Percentiles rank a stretch among this genome's conserved stretches.
phyloP scores from a whole-genome alignment of 805 yeast species.

The Kuraishia ogatae region DNA sequence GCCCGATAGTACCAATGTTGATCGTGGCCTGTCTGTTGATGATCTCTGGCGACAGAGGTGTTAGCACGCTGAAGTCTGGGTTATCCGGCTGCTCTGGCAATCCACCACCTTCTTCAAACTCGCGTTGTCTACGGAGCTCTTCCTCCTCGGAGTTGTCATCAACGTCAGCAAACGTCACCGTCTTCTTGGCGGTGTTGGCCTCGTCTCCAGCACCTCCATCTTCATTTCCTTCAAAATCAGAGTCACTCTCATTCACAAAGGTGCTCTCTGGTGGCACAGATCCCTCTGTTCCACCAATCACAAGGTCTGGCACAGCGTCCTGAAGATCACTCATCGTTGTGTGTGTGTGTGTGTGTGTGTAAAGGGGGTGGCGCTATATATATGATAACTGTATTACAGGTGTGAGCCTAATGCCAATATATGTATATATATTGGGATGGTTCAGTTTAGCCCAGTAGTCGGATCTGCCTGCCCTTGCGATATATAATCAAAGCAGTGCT shows the following conservation, averaged over 20 bases:
- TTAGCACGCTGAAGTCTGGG: constrained; percentile 74
- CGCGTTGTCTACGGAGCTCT: constrained; percentile 71
- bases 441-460: too few species aligned
- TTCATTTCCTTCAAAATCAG: constrained; percentile 22
- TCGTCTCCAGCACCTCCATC: constrained; percentile 22
- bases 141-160: constrained; percentile 53
- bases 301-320: constrained; percentile 77
- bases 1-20: constrained; percentile 98
- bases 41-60: constrained; percentile 90
- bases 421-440: too few species aligned
- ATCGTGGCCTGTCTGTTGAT: constrained; percentile 98
- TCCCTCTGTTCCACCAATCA: constrained; percentile 46
- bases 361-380: background rate
- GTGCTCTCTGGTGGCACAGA: constrained; percentile 23
- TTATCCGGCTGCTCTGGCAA: constrained; percentile 91
- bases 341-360: background rate
- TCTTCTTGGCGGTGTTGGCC: constrained; percentile 45
- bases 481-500: too few species aligned
- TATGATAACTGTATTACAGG: too few species aligned
- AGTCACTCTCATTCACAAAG: constrained; percentile 20
- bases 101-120: constrained; percentile 97
- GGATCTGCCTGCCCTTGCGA: too few species aligned
- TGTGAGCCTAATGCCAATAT: too few species aligned
- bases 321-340: constrained; percentile 44
- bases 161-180: constrained; percentile 73